Evolutionary conservation across 2,329 filamentous ascomycete species (phyloP), one percentile per base, ranked within the genome.

Genomic region (Trichoderma sp.): DNA sequence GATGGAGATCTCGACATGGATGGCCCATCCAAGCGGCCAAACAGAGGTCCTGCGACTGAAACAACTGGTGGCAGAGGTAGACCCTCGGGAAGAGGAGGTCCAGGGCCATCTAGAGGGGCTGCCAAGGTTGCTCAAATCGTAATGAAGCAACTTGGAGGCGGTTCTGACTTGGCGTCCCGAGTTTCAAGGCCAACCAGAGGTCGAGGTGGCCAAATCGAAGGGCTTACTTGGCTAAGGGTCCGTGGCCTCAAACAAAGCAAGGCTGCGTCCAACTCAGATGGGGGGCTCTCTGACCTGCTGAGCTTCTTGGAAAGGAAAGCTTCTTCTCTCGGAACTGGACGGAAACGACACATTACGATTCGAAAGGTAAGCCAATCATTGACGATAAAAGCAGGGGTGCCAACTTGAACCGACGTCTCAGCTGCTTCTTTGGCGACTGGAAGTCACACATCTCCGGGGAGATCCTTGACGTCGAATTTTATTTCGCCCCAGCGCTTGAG

Each of bases 231-330:
- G 72, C 75, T 90, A 50, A 84, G 83, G 71, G 83, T 95, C 26
- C 83, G 84, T 74, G 92, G 92, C 30, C 85, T 93, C 77, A 89
- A 87, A 77, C 81, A 88, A 58, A 94, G 91, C 83, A 93, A 91
- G 80, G 91, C 91, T 8, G 85, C 88, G 12, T 84, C 79, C 32
- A 92, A 93, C 74, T 79, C 86, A 34, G 92, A 92, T 70, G 90
- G 91, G 63, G 92, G 92, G 23, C 78, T 92, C 30, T 85, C 86
- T 72, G 87, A 88, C 72, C 84, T 94, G 34, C 80, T 94, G 68
- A 84, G 84, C 65, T 94, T 93, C 78, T 82, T 94, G 74, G 91
- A 94, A 81, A 88, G 90, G 77, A 93, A 93, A 80, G 87, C 91
- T 61, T 85, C 86, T 70, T 82, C 85, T 74, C 84, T 89, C 76